Conservation (phyloP, 2,329 filamentous ascomycete genomes). For the Chaetomiaceae sp. region DNA sequence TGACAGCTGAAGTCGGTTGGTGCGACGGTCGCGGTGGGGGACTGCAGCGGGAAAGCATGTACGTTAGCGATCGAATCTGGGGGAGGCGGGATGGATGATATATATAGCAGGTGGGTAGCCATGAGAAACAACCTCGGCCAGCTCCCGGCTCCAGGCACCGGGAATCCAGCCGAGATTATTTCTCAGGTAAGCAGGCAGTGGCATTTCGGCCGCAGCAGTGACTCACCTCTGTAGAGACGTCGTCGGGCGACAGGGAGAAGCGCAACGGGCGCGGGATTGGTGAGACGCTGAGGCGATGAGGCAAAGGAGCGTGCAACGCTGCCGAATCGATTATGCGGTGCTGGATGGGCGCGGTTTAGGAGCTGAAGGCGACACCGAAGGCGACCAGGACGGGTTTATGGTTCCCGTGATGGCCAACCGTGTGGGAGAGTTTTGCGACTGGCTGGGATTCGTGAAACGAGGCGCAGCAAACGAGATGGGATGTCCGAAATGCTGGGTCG, state of each 20-base stretch:
- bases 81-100: conserved; percentile 11
- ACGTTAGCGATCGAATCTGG: conserved; percentile 22
- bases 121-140: background rate
- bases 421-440: background rate
- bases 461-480: conserved; percentile 15
- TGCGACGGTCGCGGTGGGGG: conserved; percentile 6
- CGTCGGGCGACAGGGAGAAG: conserved; percentile 16
- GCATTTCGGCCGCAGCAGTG: conserved; percentile 18
- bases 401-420: conserved; percentile 20
- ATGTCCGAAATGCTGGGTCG: background rate
- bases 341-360: conserved; percentile 19
- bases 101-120: conserved; percentile 9
- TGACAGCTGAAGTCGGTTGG: conserved; percentile 19
- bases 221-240: conserved; percentile 26
- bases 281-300: conserved; percentile 22
- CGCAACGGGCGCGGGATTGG: conserved; percentile 24
- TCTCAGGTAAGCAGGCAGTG: conserved; percentile 12
- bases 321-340: conserved; percentile 23
- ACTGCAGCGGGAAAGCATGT: conserved; percentile 7
- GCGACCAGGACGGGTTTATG: conserved; percentile 17
- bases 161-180: conserved; percentile 11
- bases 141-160: conserved; percentile 11
- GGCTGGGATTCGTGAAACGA: conserved; percentile 11
- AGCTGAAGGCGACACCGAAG: conserved; percentile 24
- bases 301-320: conserved; percentile 22